Evolutionary conservation across 2,329 filamentous ascomycete genomes (phyloP), one percentile per base, ranked within the genome.

Genomic region (Neofusicoccum umdonicola): DNA sequence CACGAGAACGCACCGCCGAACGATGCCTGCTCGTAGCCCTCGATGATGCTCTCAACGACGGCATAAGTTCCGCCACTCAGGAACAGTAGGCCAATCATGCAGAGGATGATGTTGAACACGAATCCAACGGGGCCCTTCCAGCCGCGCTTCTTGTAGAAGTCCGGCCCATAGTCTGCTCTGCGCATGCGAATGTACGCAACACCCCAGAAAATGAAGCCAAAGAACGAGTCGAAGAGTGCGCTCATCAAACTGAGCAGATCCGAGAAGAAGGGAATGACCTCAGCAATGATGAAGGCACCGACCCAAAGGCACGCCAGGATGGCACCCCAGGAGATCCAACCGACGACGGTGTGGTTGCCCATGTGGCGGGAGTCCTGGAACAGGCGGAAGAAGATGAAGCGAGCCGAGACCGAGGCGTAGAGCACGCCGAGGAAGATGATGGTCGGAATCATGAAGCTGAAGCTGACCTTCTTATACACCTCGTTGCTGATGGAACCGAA

Each of bases 161-260:
- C 78, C 2, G 83, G 73, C 6, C 84, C 82, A 41, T 86, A 83
- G 67, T 91, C 89, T 1, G 85, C 89, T 19, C 80, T 80, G 54
- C 90, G 84, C 90, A 94, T 91, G 64, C 90, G 85, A 72, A 93
- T 85, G 73, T 92, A 94, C 0, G 90, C 91, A 1, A 92, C 85
- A 12, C 90, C 91, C 91, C 91, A 97, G 82, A 97, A 97, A 73
- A 97, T 96, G 82, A 97, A 97, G 27, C 93, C 93, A 71, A 94
- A 94, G 83, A 93, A 94, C 62, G 90, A 94, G 78, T 97, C 92
- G 73, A 97, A 97, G 1, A 97, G 85, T 3, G 92, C 92, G n/a
- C 88, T 90, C 89, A 93, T 91, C 67, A 92, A 82, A 4, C 88
- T 88, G n/a, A 85, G 77, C 68, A 85, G 81, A 66, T 92, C 92